Evolutionary conservation across 1,139 yeast genomes (phyloP).

Genomic region (Lodderomyces margitis): DNA sequence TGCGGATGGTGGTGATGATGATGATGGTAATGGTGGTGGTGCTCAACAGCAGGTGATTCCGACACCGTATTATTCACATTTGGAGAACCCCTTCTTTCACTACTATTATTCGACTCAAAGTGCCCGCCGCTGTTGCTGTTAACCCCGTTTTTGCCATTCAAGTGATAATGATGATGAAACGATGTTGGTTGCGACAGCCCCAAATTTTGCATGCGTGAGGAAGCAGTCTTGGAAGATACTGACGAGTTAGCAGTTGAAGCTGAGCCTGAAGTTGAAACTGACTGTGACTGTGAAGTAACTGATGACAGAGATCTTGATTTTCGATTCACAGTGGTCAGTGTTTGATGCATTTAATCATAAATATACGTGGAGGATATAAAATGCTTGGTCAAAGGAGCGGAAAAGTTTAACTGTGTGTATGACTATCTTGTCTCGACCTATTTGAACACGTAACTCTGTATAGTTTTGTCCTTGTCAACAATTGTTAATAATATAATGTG

Average conservation of each 20-base stretch:
- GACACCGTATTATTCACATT: not conserved
- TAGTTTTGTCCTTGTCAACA: too few relatives aligned
- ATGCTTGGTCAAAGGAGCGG: too few relatives aligned
- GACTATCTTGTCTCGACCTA: too few relatives aligned
- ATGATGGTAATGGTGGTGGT: constrained; percentile 10
- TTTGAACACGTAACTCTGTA: too few relatives aligned
- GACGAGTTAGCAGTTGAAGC: constrained; percentile 5
- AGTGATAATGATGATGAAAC: constrained; percentile 7
- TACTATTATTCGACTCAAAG: not conserved
- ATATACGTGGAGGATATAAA: too few relatives aligned
- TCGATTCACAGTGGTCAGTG: constrained; percentile 7
- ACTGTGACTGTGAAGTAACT: constrained; percentile 1
- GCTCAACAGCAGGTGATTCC: constrained; percentile 5
- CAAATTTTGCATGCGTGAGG: constrained; percentile 8
- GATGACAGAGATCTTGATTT: constrained; percentile 4
- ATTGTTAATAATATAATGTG: too few relatives aligned
- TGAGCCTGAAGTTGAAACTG: constrained; percentile 3
- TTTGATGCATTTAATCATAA: constrained; percentile 5
- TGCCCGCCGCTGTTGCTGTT: not conserved
- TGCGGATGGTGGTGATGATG: constrained; percentile 12
- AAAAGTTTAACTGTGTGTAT: too few relatives aligned
- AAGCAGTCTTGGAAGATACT: constrained; percentile 5
- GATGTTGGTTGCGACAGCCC: constrained; percentile 6
- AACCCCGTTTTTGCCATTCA: constrained; percentile 4
- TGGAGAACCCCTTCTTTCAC: not conserved